These are phyloP conservation scores for Saksenaea oblongispora DNA, from an alignment of 371 early-diverging fungal species.

Conservation along the genomic window DNA sequence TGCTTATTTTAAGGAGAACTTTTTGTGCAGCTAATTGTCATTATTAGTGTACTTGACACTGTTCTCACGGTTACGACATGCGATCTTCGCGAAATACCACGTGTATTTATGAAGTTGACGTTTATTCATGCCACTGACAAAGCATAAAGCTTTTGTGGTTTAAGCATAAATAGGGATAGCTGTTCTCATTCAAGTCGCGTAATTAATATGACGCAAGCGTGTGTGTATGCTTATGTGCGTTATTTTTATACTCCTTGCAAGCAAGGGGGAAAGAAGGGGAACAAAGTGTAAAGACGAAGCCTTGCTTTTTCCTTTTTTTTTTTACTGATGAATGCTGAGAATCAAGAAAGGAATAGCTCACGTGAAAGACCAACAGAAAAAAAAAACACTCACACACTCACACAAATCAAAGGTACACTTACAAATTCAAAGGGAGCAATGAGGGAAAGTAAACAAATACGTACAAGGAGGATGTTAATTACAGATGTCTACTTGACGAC, in stretches of 20 bases:
- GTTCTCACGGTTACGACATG: not conserved
- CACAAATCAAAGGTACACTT: not conserved
- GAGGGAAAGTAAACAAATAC: not conserved
- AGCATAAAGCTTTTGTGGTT: not conserved
- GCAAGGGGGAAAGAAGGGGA: not conserved
- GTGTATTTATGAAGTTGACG: not conserved
- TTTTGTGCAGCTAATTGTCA: not conserved
- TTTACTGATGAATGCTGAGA: not conserved
- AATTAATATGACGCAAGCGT: not conserved
- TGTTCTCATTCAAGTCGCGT: not conserved
- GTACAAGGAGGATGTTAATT: conserved; percentile 1
- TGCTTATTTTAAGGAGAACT: not conserved
- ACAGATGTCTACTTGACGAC: not conserved
- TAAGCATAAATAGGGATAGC: not conserved
- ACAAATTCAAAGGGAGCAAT: not conserved
- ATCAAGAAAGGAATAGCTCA: not conserved
- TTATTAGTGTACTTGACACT: not conserved
- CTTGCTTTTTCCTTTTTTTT: not conserved
- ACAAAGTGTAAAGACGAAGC: not conserved
- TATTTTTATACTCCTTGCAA: not conserved
- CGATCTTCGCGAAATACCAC: not conserved
- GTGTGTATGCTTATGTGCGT: not conserved
- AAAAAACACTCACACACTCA: not conserved
- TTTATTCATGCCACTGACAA: not conserved
- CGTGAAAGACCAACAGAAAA: not conserved